Base-by-base conservation (phyloP, 441 rosid species). In the Syzygium malaccense region DNA sequence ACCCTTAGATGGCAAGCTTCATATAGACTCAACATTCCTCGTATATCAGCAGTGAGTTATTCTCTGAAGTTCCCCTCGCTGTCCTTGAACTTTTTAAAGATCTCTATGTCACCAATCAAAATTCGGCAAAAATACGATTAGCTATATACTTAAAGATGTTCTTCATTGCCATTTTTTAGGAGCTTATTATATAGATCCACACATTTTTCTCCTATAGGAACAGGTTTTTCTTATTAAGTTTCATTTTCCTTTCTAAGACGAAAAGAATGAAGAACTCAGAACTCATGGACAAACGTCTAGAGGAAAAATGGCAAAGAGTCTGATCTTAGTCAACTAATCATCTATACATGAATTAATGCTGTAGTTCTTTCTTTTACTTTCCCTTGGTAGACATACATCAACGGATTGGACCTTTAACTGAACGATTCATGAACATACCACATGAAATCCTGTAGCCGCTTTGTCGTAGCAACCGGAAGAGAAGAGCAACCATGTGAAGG, bases 1-100 rank as follows among this genome's bases (percentile, higher is more conserved):
- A 87, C 53, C 56, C 90, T 84, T 7, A 90, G 48, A 56, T 86
- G n/a, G 64, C 87, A 85, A 8, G 91, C 89, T 86, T 90, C 90
- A 80, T 86, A 90, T 14, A 86, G 58, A 68, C 90, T 86, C 12
- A 86, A 14, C 54, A 90, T 86, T 18, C 86, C 91, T 83, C 62
- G 75, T 37, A 58, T 33, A 87, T 89, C 78, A 2, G 13, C 30
- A 23, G 55, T 11, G 2, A 90, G 66, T 7, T 28, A 15, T 53
- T 88, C 71, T 53, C 48, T 86, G 28, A 90, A 90, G 19, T 25
- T 86, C 18, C 90, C 87, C 9, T 62, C 49, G 8, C 20, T 37
- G 45, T 88, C 86, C 57, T 25, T 89, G 88, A 91, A 91, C 79
- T 89, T 60, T 60, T 89, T 30, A 60, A 60, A 60, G 32, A 60